phyloP scores from a whole-genome alignment of 768 basidiomycete genomes.

The Tulasnella sp. region DNA sequence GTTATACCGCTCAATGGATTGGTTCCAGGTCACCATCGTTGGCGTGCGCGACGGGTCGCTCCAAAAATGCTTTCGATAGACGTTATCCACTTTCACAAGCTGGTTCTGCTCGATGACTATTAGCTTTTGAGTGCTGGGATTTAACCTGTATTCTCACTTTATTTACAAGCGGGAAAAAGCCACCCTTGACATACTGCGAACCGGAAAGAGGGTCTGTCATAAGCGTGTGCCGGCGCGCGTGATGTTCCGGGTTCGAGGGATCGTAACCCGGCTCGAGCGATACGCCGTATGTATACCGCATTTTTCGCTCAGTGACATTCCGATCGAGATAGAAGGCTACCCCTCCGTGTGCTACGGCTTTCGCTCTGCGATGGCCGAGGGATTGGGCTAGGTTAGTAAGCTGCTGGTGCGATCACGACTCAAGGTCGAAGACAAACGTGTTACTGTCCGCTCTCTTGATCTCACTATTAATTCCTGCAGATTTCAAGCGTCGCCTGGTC shows the following conservation, averaged over 20 bases:
- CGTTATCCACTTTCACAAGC: not conserved
- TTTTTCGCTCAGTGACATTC: slow-evolving; percentile 78
- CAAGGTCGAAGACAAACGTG: slow-evolving; percentile 54
- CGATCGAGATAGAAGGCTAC: slow-evolving; percentile 86
- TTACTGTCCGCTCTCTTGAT: slow-evolving; percentile 80
- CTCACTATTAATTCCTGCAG: slow-evolving; percentile 51
- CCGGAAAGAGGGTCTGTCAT: slow-evolving; percentile 39
- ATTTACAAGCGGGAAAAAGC: not conserved
- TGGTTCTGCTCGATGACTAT: not conserved
- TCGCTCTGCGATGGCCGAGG: slow-evolving; percentile 56
- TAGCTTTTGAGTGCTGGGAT: not conserved
- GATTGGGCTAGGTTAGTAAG: slow-evolving; percentile 8
- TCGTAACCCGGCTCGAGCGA: slow-evolving; percentile 75
- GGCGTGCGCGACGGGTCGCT: not conserved
- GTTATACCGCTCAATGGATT: not conserved
- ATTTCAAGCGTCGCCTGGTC: slow-evolving; percentile 67
- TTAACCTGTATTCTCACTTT: not conserved
- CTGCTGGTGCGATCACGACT: not conserved
- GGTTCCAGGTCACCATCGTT: not conserved
- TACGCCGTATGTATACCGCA: slow-evolving; percentile 79
- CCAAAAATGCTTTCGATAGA: not conserved
- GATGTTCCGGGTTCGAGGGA: slow-evolving; percentile 65
- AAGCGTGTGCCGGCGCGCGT: slow-evolving; percentile 62
- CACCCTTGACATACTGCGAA: not conserved
- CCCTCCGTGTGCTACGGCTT: slow-evolving; percentile 83